Percentiles rank a stretch among this genome's conserved stretches.
Conservation (phyloP, 2,329 filamentous ascomycete species). For the Fusarium albosuccineum region DNA sequence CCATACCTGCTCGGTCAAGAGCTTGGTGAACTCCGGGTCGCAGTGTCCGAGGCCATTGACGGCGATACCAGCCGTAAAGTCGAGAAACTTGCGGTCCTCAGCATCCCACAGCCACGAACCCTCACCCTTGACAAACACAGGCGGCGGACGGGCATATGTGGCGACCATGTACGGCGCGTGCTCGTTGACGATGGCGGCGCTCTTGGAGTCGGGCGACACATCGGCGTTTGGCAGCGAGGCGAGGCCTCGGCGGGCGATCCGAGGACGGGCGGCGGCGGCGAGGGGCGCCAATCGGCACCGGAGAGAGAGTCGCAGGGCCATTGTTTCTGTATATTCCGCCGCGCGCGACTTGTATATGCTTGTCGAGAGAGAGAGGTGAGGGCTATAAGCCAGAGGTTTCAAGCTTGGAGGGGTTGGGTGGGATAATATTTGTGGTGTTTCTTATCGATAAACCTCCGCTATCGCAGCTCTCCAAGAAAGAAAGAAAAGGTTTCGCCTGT, state of each 20-base stretch:
- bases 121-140: conserved; percentile 89
- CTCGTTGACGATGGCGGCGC: conserved; percentile 78
- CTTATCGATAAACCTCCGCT: conserved; percentile 50
- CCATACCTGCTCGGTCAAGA: conserved; percentile 81
- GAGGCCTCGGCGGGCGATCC: conserved; percentile 48
- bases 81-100: conserved; percentile 89
- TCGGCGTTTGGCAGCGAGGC: conserved; percentile 74
- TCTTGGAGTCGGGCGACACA: conserved; percentile 79
- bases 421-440: conserved; percentile 42
- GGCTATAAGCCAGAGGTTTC: neutral
- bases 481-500: conserved; percentile 1
- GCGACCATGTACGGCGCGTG: conserved; percentile 92
- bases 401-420: conserved; percentile 19
- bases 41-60: conserved; percentile 94
- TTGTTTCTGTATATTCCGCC: conserved; percentile 36
- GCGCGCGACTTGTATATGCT: neutral
- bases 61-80: conserved; percentile 96
- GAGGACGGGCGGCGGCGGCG: conserved; percentile 42
- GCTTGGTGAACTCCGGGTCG: conserved; percentile 79
- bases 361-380: neutral
- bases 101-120: conserved; percentile 92
- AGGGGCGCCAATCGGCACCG: conserved; percentile 54
- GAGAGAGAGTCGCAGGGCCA: conserved; percentile 57
- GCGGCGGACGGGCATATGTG: conserved; percentile 90
- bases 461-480: conserved; percentile 34